phyloP scores from a whole-genome alignment of 179 eudicot species.

The Sideroxylon spinosum region DNA sequence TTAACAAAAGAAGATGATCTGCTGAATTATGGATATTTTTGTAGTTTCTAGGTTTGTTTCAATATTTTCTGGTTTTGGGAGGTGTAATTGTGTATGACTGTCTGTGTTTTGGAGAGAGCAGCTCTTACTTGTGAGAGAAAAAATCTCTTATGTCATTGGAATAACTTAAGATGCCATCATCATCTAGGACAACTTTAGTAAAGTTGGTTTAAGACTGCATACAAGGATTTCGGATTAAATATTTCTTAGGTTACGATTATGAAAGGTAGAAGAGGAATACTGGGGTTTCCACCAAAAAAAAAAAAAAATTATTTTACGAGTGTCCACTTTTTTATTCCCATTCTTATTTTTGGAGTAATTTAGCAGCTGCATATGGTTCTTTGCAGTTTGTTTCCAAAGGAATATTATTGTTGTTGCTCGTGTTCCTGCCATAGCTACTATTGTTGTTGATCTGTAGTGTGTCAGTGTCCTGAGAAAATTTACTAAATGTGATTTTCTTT shows the following conservation, averaged over 20 bases:
- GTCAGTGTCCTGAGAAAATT: not conserved
- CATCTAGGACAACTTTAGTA: not conserved
- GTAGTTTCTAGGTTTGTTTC: not conserved
- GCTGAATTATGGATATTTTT: not conserved
- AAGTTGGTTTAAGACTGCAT: not conserved
- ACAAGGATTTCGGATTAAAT: not conserved
- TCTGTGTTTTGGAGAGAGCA: not conserved
- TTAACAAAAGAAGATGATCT: no score
- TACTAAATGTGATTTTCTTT: not conserved
- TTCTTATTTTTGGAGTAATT: not conserved
- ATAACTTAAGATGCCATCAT: not conserved
- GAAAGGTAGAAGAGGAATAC: not conserved
- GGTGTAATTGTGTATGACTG: not conserved
- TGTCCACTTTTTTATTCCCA: not conserved
- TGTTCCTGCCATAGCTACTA: not conserved
- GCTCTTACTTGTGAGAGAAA: not conserved
- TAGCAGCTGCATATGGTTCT: not conserved
- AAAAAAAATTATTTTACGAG: not conserved
- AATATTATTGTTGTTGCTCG: not conserved
- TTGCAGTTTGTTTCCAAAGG: not conserved
- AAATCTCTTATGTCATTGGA: not conserved
- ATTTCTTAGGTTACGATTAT: not conserved
- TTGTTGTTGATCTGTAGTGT: not conserved
- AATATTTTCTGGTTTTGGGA: conserved; percentile 1
- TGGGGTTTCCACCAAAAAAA: not conserved